Base-by-base conservation (phyloP, 805 yeast genomes). In the Kodamaea laetipori region DNA sequence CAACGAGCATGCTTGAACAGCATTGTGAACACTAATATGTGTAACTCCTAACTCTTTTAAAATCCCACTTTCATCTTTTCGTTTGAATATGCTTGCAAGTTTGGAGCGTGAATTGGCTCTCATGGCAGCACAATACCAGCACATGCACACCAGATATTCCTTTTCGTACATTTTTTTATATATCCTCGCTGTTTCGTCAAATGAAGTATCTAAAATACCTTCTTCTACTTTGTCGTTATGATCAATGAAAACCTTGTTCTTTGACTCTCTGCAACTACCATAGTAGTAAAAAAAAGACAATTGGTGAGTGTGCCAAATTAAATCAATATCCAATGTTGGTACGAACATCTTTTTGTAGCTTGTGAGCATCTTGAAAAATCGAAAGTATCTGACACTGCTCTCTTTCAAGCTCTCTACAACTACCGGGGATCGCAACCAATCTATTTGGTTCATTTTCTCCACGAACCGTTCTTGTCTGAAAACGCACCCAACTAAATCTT, bases 281-380 rank as follows among this genome's bases (percentile, higher is more conserved):
- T 52, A 45, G 41, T 60, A 58, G 19, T 43, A 30, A 30, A 32
- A 36, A 37, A 47, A 39, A 5, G 50, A 36, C 10, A 60, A 45
- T 28, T 56, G 61, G 39, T 61, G 63, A 4, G 66, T 61, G 39
- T 53, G 63, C 66, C 66, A 60, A 2, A 58, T 31, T 28, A 61
- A 45, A 33, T 60, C 64, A 21, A 61, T 59, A 25, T 61, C 64
- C 36, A 61, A 46, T 3, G 63, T 58, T 0, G 66, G 64, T 0
- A 59, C 57, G 13, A 51, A 37, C 46, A 40, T 45, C n/a, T 36
- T 21, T 10, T 17, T 34, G 3, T 21, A 27, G 25, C 36, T 44
- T n/a, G 25, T 8, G 9, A 50, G 36, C 18, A 50, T n/a, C 12
- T 38, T 28, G 31, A 45, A 43, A 36, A 60, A 60, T 6, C 53